Base-by-base conservation (phyloP, 345 rosid species). In the Turritis glabra region DNA sequence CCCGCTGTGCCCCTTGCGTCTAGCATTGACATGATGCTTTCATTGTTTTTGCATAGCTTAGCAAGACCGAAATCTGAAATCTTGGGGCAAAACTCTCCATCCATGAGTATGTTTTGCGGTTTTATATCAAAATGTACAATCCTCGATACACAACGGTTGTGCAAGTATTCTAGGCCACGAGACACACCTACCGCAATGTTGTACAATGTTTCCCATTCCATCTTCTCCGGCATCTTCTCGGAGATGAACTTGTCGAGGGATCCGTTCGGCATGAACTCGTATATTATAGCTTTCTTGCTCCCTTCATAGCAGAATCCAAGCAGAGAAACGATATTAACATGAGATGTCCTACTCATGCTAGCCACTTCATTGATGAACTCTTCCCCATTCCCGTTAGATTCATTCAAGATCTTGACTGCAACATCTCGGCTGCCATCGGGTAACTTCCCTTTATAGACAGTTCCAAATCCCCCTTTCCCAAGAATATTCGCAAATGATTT, bases 11-110 rank as follows among this genome's bases (percentile, higher is more conserved):
- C 88, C 68, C 90, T 75, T 2, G 77, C 67, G 6, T 73, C 79
- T n/a, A 70, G 61, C 80, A 82, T 71, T 1, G 90, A 80, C 3
- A 84, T 59, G 2, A 73, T 43, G 57, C 84, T 84, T 37, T 81
- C 85, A 11, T 71, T 75, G 4, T 50, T 72, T 18, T 75, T 63
- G 41, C 85, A 76, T 25, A 78, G 72, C 47, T 83, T 83, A 6
- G 90, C 83, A 19, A 86, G 90, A 3, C 90, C 88, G 3, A 86
- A 86, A 60, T 86, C 90, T 0, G 84, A 80, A n/a, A 84, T 84
- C 23, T 86, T 84, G 0, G 88, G 90, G 32, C 23, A 27, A 18
- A 80, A 81, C 1, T 76, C 32, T 10, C 75, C 66, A 30, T 83
- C 81, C 11, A 84, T 73, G 17, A 86, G 80, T 59, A 86, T 82